These are phyloP conservation scores for Fusarium buharicum DNA, from an alignment of 2,329 filamentous ascomycete species.

Conservation along the genomic window DNA sequence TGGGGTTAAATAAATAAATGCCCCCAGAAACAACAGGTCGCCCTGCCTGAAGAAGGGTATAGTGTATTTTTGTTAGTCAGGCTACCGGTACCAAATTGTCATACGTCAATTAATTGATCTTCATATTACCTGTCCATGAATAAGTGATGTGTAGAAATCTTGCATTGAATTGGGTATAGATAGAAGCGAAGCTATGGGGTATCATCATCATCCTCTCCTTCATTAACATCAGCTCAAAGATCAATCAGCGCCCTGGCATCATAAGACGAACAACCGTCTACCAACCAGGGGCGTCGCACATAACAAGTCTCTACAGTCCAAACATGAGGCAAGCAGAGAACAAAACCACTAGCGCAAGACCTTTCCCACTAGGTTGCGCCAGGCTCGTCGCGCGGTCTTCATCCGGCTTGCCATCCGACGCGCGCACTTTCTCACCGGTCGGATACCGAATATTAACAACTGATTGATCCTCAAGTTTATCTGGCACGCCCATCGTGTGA, in stretches of 20 bases:
- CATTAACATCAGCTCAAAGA: conserved; percentile 14
- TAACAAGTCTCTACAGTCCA: conserved; percentile 9
- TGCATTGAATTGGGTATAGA: conserved; percentile 10
- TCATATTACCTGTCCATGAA: neutral
- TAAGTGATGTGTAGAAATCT: neutral
- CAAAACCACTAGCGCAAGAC: conserved; percentile 29
- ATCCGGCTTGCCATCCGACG: conserved; percentile 39
- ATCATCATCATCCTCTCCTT: conserved; percentile 29
- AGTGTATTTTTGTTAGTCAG: neutral
- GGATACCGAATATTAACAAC: conserved; percentile 62
- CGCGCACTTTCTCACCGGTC: conserved; percentile 55
- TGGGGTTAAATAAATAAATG: conserved; percentile 41
- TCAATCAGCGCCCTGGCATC: neutral
- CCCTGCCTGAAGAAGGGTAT: neutral
- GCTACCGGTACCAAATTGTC: conserved; percentile 28
- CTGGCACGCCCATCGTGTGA: conserved; percentile 54
- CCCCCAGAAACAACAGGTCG: neutral
- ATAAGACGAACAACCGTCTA: neutral
- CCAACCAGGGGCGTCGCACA: neutral
- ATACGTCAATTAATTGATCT: conserved; percentile 3
- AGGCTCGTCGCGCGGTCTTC: conserved; percentile 14
- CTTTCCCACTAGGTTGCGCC: conserved; percentile 8
- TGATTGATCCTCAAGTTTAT: conserved; percentile 50
- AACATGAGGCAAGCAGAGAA: conserved; percentile 20
- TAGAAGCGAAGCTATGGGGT: conserved; percentile 29